A percentile compares a stretch with the other conserved stretches of the same genome.
Conservation (phyloP, 352 stramenopile species). For the Thalassiosira exigua region DNA sequence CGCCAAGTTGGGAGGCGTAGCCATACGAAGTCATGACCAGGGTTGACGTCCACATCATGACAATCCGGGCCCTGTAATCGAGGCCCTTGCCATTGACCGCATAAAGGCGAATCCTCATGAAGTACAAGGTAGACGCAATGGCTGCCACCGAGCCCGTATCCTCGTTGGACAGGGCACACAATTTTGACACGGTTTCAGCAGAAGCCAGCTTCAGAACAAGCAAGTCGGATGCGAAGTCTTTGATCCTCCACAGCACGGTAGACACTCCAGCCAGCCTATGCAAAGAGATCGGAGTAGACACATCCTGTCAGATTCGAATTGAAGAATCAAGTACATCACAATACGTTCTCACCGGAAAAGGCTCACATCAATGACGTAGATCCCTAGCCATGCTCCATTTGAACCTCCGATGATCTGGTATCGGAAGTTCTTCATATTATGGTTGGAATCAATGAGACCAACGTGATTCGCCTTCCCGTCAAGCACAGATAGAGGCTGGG, state of each 20-base stretch:
- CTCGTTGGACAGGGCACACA: neutral
- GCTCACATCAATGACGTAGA: slow-evolving; percentile 9
- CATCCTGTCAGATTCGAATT: no score
- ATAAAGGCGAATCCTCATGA: neutral
- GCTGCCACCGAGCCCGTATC: neutral
- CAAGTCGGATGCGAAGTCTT: slow-evolving; percentile 9
- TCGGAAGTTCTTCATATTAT: slow-evolving; percentile 24
- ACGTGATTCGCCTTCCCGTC: neutral
- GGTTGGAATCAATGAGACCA: slow-evolving; percentile 24
- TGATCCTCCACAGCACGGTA: neutral
- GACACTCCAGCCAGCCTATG: neutral
- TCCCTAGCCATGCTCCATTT: slow-evolving; percentile 2
- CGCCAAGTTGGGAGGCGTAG: neutral
- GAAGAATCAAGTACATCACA: no score
- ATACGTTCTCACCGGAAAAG: no score
- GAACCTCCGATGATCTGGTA: slow-evolving; percentile 27
- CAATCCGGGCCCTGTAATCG: neutral
- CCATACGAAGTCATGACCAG: neutral
- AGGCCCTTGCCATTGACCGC: neutral
- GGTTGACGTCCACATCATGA: neutral
- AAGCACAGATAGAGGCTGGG: neutral
- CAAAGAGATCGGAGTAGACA: no score
- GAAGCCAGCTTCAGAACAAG: slow-evolving; percentile 5
- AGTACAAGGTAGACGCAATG: neutral
- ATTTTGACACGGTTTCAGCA: neutral